These are phyloP conservation scores for Byssochlamys sp. DNA, from an alignment of 2,329 filamentous ascomycete species.

Conservation along the genomic window DNA sequence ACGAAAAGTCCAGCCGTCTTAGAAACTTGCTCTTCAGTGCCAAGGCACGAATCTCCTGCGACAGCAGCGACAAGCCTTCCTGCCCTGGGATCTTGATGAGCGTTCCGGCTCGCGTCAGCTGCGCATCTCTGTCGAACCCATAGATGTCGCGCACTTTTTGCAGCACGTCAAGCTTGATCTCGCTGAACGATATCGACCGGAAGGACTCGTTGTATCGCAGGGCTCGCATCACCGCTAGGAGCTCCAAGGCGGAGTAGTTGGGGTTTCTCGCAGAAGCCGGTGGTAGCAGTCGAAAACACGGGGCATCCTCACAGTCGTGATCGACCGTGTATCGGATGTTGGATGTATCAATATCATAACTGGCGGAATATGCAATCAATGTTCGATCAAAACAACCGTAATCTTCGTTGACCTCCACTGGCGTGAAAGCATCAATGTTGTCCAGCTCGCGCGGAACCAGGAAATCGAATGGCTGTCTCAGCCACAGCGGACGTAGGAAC, in stretches of 20 bases:
- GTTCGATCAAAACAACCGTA: constrained; percentile 58
- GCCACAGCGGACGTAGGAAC: constrained; percentile 57
- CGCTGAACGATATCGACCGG: constrained; percentile 56
- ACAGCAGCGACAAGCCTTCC: constrained; percentile 48
- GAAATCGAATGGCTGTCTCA: constrained; percentile 53
- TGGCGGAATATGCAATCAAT: constrained; percentile 59
- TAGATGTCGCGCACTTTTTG: constrained; percentile 52
- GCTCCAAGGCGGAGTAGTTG: constrained; percentile 51
- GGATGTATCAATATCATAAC: constrained; percentile 57
- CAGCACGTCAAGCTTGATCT: constrained; percentile 55
- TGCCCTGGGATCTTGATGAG: constrained; percentile 46
- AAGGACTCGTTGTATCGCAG: constrained; percentile 64
- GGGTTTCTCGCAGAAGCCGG: constrained; percentile 41
- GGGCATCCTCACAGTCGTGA: constrained; percentile 55
- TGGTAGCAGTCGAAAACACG: constrained; percentile 54
- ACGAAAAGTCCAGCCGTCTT: constrained; percentile 56
- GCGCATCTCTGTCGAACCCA: constrained; percentile 54
- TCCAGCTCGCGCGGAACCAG: constrained; percentile 49
- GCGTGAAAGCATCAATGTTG: constrained; percentile 39
- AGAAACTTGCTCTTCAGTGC: constrained; percentile 57
- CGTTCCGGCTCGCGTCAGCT: constrained; percentile 50
- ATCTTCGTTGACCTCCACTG: constrained; percentile 46
- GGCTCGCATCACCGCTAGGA: constrained; percentile 61
- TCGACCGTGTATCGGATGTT: constrained; percentile 57
- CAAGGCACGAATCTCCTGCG: constrained; percentile 59